phyloP scores from a whole-genome alignment of 1,284 basidiomycete genomes.

The Chalciporus sp. region DNA sequence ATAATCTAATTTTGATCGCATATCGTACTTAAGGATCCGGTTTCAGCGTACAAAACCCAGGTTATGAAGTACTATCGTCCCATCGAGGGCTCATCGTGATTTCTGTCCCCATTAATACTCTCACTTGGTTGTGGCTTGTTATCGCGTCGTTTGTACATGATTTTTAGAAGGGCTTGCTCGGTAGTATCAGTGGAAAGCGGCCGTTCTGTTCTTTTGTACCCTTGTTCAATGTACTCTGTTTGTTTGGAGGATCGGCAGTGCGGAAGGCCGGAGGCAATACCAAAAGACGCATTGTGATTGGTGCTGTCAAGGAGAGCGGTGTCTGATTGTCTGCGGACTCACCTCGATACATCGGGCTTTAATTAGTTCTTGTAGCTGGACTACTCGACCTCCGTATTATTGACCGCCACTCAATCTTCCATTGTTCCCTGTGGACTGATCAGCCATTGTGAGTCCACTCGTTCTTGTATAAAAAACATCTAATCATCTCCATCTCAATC shows the following conservation, averaged over 20 bases:
- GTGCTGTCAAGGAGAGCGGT: not conserved
- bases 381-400: not conserved
- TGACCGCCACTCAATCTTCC: not conserved
- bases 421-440: not conserved
- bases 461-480: not conserved
- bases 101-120: constrained; percentile 3
- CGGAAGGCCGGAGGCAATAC: no score
- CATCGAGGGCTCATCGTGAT: constrained; percentile 48
- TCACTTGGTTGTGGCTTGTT: constrained; percentile 3
- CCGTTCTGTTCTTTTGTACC: constrained; percentile 10
- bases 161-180: constrained; percentile 6
- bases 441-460: constrained; percentile 3
- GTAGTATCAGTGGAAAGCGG: constrained; percentile 18
- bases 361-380: not conserved
- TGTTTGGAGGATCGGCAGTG: not conserved
- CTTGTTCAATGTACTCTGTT: constrained; percentile 17
- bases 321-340: no score
- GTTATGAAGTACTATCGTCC: constrained; percentile 75
- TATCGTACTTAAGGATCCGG: not conserved
- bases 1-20: not conserved
- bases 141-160: constrained; percentile 3
- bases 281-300: not conserved
- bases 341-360: no score
- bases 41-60: constrained; percentile 68
- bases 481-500: not conserved